Conservation (phyloP, 495 filamentous ascomycete genomes). For the Aspergillus diversus region DNA sequence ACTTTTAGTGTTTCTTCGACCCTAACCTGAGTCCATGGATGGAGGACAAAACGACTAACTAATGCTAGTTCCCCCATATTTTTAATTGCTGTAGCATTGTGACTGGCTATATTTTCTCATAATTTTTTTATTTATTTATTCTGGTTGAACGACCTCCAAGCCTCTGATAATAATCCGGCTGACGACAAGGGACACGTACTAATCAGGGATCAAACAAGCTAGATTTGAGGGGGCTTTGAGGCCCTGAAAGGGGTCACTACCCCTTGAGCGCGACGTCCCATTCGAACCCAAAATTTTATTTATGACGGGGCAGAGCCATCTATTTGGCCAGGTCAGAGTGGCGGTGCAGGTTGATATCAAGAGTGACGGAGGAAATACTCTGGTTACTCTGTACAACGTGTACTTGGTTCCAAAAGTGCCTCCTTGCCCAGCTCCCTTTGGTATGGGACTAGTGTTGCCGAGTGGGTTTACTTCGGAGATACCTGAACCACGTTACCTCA, state of each 20-base stretch:
- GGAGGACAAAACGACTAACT: not conserved
- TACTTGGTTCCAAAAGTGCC: constrained; percentile 15
- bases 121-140: not conserved
- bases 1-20: not conserved
- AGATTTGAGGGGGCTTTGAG: constrained; percentile 19
- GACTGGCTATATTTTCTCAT: not conserved
- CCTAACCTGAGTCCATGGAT: not conserved
- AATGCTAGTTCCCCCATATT: constrained; percentile 1
- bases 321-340: not conserved
- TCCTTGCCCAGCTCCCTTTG: not conserved
- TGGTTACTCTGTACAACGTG: constrained; percentile 15
- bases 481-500: constrained; percentile 14
- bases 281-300: constrained; percentile 3
- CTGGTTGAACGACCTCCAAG: constrained; percentile 1
- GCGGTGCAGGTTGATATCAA: not conserved
- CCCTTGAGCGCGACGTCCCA: constrained; percentile 7
- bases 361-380: constrained; percentile 2
- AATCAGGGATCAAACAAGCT: constrained; percentile 27
- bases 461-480: constrained; percentile 27
- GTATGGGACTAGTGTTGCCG: constrained; percentile 13
- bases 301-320: constrained; percentile 9
- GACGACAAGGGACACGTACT: constrained; percentile 33
- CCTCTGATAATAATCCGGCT: constrained; percentile 19
- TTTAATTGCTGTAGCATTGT: constrained; percentile 4
- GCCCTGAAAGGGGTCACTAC: constrained; percentile 25